Evolutionary conservation across 441 rosid species (phyloP), one percentile per base, ranked within the genome.

Genomic region (Gossypium davidsonii): DNA sequence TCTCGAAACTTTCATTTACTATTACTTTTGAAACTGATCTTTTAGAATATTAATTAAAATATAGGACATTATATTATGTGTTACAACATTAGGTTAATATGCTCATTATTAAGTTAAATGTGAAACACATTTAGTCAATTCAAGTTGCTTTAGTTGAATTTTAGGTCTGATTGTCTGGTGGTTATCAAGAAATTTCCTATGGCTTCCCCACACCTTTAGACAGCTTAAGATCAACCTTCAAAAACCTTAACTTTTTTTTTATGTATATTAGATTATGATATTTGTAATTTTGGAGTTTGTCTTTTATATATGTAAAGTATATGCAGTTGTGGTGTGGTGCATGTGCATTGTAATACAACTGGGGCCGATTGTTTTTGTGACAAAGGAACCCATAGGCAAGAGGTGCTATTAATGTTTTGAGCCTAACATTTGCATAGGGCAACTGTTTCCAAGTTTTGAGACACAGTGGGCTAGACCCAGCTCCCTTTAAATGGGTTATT

Each of bases 111-210:
- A 49, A 51, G 2, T 51, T 15, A 51, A 59, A 26, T 23, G 58
- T 49, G 58, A 48, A 15, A 48, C 71, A 23, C 58, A 48, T 48
- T 23, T 66, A 49, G 20, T 66, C 70, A 34, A 34, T 34, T 34
- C 39, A 46, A 48, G 31, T 46, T 66, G 15, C 37, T 64, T 10
- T 39, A 18, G 28, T 39, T 39, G 52, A 39, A 64, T 63, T 6
- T 18, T 3, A 63, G n/a, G 9, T 63, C 28, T 17, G 17, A 67
- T n/a, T 67, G 44, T 26, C n/a, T 3, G 25, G 44, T 3, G 25
- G 59, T 49, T 26, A 15, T 9, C 71, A 49, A 26, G 71, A 67
- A 67, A 8, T 49, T 67, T 67, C 44, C 71, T 3, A 67, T 9
- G 58, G 44, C 44, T 67, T 25, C n/a, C 18, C 23, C 9, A 20